phyloP scores from a whole-genome alignment of 2,329 filamentous ascomycete genomes.

The Paecilomyces formosus region DNA sequence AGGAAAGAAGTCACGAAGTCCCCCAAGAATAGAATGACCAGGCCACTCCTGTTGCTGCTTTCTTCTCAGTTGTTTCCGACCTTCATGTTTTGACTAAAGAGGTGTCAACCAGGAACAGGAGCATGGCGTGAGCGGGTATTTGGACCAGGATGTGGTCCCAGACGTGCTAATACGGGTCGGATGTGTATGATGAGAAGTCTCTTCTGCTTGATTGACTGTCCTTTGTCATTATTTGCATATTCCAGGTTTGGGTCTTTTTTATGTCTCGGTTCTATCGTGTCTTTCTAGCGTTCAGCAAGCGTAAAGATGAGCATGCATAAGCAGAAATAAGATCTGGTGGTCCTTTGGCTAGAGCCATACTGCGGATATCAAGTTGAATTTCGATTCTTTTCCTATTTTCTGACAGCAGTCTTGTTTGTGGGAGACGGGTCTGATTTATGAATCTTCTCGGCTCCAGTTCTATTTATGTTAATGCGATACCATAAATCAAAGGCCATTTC shows the following conservation, averaged over 20 bases:
- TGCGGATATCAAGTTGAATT: not conserved
- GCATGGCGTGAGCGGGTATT: not conserved
- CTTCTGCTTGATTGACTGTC: not conserved
- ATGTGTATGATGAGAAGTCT: not conserved
- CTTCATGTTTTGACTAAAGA: not conserved
- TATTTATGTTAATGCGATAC: not conserved
- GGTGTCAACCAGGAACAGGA: not conserved
- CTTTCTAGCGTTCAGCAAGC: not conserved
- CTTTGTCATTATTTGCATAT: not conserved
- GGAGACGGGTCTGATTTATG: not conserved
- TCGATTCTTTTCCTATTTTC: not conserved
- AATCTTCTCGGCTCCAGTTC: not conserved
- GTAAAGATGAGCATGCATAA: not conserved
- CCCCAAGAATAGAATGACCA: conserved; percentile 6
- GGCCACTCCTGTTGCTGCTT: not conserved
- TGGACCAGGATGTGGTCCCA: not conserved
- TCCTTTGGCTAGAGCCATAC: not conserved
- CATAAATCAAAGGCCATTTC: not conserved
- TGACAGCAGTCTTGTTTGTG: not conserved
- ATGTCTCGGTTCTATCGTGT: not conserved
- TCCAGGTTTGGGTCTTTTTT: not conserved
- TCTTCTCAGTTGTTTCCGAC: not conserved
- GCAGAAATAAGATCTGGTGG: not conserved
- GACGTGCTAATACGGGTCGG: not conserved
- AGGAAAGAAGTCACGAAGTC: conserved; percentile 4